Percentiles rank a stretch among this genome's conserved stretches.
These are phyloP conservation scores for Fusarium sp. DNA, from an alignment of 2,329 filamentous ascomycete genomes.

Conservation along the genomic window DNA sequence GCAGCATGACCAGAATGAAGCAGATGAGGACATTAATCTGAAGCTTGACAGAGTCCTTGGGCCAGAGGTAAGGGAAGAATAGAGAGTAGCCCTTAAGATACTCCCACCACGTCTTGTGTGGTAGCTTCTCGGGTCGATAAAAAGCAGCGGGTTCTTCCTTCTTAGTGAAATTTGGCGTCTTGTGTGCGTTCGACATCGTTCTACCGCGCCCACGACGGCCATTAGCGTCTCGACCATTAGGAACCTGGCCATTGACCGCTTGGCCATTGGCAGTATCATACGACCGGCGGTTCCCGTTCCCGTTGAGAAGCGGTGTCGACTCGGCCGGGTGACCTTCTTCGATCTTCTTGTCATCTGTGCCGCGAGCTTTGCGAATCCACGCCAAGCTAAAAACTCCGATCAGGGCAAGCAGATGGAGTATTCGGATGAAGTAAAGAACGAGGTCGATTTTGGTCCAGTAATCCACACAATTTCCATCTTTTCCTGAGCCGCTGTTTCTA, in stretches of 20 bases:
- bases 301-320: slow-evolving; percentile 70
- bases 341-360: slow-evolving; percentile 49
- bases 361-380: slow-evolving; percentile 55
- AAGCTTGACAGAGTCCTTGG: slow-evolving; percentile 78
- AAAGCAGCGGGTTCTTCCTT: slow-evolving; percentile 80
- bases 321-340: slow-evolving; percentile 64
- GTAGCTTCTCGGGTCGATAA: slow-evolving; percentile 87
- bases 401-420: slow-evolving; percentile 72
- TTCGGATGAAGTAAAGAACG: slow-evolving; percentile 72
- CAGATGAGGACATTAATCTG: slow-evolving; percentile 85
- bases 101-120: slow-evolving; percentile 94
- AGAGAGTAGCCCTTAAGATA: slow-evolving; percentile 92
- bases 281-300: slow-evolving; percentile 50
- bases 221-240: slow-evolving; percentile 36
- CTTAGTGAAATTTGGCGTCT: slow-evolving; percentile 43
- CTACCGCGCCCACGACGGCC: slow-evolving; percentile 50
- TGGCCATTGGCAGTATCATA: slow-evolving; percentile 51
- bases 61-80: slow-evolving; percentile 98
- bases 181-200: slow-evolving; percentile 55
- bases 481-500: slow-evolving; percentile 39
- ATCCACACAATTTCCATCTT: slow-evolving; percentile 48
- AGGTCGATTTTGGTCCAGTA: slow-evolving; percentile 67
- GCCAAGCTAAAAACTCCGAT: slow-evolving; percentile 60
- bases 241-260: slow-evolving; percentile 37
- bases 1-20: slow-evolving; percentile 81